A percentile compares a stretch with the other conserved stretches of the same genome.
These are phyloP conservation scores for Boletus subcaerulescens DNA, from an alignment of 768 basidiomycete species.

Conservation along the genomic window DNA sequence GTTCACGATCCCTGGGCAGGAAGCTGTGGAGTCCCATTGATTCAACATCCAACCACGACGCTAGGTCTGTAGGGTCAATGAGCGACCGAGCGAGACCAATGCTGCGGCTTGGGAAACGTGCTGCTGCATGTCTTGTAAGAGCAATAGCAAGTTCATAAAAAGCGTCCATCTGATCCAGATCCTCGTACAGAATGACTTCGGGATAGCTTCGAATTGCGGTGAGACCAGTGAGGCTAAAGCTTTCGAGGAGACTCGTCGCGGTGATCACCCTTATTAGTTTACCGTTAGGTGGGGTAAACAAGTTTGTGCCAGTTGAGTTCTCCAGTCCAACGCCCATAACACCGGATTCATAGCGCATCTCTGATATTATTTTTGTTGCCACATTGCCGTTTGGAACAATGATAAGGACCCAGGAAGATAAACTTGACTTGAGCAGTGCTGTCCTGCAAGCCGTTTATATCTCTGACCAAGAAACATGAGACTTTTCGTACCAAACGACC, in stretches of 20 bases:
- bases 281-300: constrained; percentile 37
- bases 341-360: constrained; percentile 43
- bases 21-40: constrained; percentile 67
- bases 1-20: constrained; percentile 78
- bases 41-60: constrained; percentile 78
- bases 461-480: neutral
- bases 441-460: constrained; percentile 44
- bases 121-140: constrained; percentile 61
- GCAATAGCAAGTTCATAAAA: constrained; percentile 83
- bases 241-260: constrained; percentile 47
- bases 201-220: constrained; percentile 37
- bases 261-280: constrained; percentile 57
- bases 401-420: constrained; percentile 57
- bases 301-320: constrained; percentile 22
- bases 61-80: constrained; percentile 76
- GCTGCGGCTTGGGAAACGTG: constrained; percentile 61
- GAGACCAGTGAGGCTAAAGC: constrained; percentile 35
- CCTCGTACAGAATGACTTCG: constrained; percentile 75
- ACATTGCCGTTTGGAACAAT: constrained; percentile 57
- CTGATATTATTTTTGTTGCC: constrained; percentile 54
- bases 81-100: constrained; percentile 79
- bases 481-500: constrained; percentile 61
- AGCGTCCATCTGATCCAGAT: constrained; percentile 78
- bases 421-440: constrained; percentile 41
- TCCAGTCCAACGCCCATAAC: constrained; percentile 41